Evolutionary conservation across 1,139 yeast genomes (phyloP), one percentile per base, ranked within the genome.

Genomic region (Protomyces gravidus): DNA sequence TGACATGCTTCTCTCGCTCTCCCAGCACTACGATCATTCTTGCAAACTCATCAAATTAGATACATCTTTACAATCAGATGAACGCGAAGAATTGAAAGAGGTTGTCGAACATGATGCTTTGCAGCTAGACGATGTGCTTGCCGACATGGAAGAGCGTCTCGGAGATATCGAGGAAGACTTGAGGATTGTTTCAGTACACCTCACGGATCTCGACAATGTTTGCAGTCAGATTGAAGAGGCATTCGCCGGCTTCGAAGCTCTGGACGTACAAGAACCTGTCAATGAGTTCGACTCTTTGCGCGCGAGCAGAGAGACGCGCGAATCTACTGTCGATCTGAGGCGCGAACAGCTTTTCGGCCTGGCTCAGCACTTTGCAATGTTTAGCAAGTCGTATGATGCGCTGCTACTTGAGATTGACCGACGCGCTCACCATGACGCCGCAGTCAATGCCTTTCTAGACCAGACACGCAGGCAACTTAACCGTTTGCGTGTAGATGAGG

Each of bases 11-110:
- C 36, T 55, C 15, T 40, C 48, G 11, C 45, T 55, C 0, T 39
- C 59, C 23, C 46, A 49, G 45, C 59, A 55, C 49, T 55, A 55
- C 17, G 59, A 55, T 19, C 59, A 55, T 27, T 21, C 58, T 33
- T 30, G 49, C 17, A 48, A 40, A 6, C 49, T 55, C 23, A 19
- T 42, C 27, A 48, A 39, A 19, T 25, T 32, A 7, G 53, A 27
- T 11, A 26, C 15, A 15, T n/a, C 59, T 3, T 19, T 48, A 11
- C 53, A 45, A 6, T 17, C 23, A 28, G 59, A 55, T 5, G 59
- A 36, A 36, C 40, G 39, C 13, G 49, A 27, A 9, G 59, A 49
- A n/a, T 13, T 55, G 32, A 49, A 45, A n/a, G 26, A 15, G 13
- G 33, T 53, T 25, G 58, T 55, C 3, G 59, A 55, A 19, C 48